A percentile compares a stretch with the other conserved stretches of the same genome.
Evolutionary conservation across 2,329 filamentous ascomycete species (phyloP).

Genomic region (Colletotrichum eremochloae): DNA sequence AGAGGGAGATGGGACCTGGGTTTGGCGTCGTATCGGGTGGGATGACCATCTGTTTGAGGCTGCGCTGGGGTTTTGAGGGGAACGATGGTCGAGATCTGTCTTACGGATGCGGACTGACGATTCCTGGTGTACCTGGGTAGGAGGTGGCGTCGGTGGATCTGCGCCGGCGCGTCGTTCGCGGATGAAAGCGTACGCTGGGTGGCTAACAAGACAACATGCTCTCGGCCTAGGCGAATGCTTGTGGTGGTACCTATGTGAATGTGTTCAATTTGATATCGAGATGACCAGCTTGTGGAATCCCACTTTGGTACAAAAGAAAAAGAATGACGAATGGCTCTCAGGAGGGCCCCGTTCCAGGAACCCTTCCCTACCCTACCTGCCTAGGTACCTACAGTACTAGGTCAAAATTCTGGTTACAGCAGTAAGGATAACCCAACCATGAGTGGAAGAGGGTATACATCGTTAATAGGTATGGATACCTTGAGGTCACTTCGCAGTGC

Average conservation of each 20-base stretch:
- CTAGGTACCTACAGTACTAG: no score
- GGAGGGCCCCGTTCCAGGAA: constrained; percentile 13
- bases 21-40: constrained; percentile 35
- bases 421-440: no score
- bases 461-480: no score
- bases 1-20: constrained; percentile 34
- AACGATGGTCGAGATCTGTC: constrained; percentile 1
- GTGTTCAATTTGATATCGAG: no score
- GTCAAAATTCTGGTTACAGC: no score
- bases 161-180: background rate
- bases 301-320: background rate
- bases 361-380: no score
- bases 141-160: background rate
- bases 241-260: background rate
- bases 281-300: background rate
- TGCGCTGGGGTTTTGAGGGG: background rate
- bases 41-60: constrained; percentile 35
- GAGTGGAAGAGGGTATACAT: no score
- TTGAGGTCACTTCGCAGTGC: no score
- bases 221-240: background rate
- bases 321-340: background rate
- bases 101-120: constrained; percentile 11
- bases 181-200: background rate
- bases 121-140: background rate
- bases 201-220: background rate